Conservation (phyloP, 192 early-diverging fungal species). For the Linnemannia exigua region DNA sequence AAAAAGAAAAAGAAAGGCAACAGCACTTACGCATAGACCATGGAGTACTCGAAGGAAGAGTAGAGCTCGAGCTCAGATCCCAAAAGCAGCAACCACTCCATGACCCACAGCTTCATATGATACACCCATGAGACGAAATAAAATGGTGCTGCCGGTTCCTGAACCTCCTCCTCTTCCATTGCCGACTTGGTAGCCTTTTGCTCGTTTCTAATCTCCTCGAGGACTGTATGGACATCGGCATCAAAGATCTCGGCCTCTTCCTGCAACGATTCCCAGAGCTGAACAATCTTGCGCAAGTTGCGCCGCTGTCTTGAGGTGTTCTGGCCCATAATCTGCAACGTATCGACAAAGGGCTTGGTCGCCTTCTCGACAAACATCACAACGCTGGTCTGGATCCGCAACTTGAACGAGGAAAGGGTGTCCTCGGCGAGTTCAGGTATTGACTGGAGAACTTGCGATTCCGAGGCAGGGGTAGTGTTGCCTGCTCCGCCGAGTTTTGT, state of each 20-base stretch:
- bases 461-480: neutral
- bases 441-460: neutral
- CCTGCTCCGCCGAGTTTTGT: neutral
- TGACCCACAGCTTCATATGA: conserved; percentile 68
- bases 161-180: neutral
- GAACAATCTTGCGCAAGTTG: conserved; percentile 68
- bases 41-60: conserved; percentile 70
- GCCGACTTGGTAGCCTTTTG: neutral
- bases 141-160: conserved; percentile 45
- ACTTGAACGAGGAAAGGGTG: neutral
- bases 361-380: conserved; percentile 33
- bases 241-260: conserved; percentile 59
- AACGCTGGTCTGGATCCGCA: conserved; percentile 16
- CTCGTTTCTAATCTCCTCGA: conserved; percentile 2
- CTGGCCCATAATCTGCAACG: conserved; percentile 66
- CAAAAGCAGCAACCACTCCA: conserved; percentile 67
- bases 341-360: conserved; percentile 66
- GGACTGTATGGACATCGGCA: conserved; percentile 25
- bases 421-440: conserved; percentile 21
- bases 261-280: conserved; percentile 71
- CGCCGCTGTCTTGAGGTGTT: conserved; percentile 74
- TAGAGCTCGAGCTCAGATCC: conserved; percentile 82
- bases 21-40: conserved; percentile 70
- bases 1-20: neutral
- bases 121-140: conserved; percentile 78